These are phyloP conservation scores for Sporodiniella umbellata DNA, from an alignment of 371 early-diverging fungal genomes.

Conservation along the genomic window DNA sequence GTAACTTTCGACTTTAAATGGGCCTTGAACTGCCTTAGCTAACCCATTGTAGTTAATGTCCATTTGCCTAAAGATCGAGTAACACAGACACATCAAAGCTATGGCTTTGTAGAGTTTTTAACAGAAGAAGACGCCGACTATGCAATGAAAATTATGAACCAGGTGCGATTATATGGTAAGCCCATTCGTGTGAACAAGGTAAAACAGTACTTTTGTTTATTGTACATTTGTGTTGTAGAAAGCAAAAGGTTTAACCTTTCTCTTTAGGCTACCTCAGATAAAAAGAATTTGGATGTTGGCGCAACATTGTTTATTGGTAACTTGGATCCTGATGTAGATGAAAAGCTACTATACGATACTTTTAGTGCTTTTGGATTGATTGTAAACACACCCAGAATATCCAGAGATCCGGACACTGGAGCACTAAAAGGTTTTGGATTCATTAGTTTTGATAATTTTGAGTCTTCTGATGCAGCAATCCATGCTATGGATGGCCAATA, in stretches of 20 bases:
- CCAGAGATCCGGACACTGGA: constrained; percentile 88
- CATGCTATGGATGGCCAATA: constrained; percentile 98
- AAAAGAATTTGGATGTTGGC: constrained; percentile 90
- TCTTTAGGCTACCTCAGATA: constrained; percentile 78
- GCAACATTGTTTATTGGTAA: constrained; percentile 97
- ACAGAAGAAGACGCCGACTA: constrained; percentile 97
- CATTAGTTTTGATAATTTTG: constrained; percentile 91
- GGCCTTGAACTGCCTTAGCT: not conserved
- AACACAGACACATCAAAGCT: constrained; percentile 92
- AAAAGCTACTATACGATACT: constrained; percentile 93
- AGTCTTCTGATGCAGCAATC: constrained; percentile 94
- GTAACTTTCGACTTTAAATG: constrained; percentile 34
- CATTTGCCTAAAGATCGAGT: constrained; percentile 97
- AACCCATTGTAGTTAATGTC: constrained; percentile 69
- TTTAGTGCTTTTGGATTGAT: constrained; percentile 94
- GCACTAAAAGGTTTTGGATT: constrained; percentile 93
- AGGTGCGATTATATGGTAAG: constrained; percentile 92
- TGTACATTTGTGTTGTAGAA: not conserved
- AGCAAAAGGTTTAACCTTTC: too few relatives aligned
- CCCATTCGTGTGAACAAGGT: constrained; percentile 96
- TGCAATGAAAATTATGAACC: constrained; percentile 94
- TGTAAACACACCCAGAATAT: constrained; percentile 84
- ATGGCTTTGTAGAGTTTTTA: constrained; percentile 94
- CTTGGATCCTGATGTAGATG: constrained; percentile 91
- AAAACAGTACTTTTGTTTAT: constrained; percentile 3